phyloP scores from a whole-genome alignment of 139 green algal species.

The Coelastrella sp. region DNA sequence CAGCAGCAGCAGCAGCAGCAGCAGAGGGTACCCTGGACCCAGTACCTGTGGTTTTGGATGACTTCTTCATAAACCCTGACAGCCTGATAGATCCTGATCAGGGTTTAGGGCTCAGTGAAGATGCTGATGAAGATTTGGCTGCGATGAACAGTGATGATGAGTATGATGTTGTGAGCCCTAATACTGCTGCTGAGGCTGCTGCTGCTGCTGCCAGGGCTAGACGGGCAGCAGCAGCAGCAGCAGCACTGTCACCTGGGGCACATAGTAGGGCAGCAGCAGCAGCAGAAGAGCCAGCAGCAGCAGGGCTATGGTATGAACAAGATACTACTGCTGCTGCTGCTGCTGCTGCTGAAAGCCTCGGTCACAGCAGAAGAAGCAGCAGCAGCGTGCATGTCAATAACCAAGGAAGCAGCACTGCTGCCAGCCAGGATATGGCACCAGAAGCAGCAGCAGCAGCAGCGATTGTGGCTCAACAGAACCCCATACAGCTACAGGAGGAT shows the following conservation, averaged over 20 bases:
- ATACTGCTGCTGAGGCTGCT: slow-evolving; percentile 17
- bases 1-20: slow-evolving; percentile 3
- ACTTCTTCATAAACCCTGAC: slow-evolving; percentile 35
- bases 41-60: slow-evolving; percentile 38
- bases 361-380: background rate
- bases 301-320: background rate
- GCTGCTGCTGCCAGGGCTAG: slow-evolving; percentile 30
- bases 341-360: background rate
- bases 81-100: background rate
- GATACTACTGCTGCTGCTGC: background rate
- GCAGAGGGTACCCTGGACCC: background rate
- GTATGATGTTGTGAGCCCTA: slow-evolving; percentile 24
- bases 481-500: slow-evolving; percentile 29
- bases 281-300: background rate
- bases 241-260: background rate
- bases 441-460: slow-evolving; percentile 10
- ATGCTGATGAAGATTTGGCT: background rate
- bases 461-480: background rate
- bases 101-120: slow-evolving; percentile 10
- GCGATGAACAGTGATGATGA: slow-evolving; percentile 25
- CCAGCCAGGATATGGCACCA: background rate
- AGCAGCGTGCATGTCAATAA: background rate
- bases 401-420: background rate
- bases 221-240: slow-evolving; percentile 8
- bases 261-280: background rate